Base-by-base conservation (phyloP, 176 grass and related monocot species). In the Olyra latifolia region DNA sequence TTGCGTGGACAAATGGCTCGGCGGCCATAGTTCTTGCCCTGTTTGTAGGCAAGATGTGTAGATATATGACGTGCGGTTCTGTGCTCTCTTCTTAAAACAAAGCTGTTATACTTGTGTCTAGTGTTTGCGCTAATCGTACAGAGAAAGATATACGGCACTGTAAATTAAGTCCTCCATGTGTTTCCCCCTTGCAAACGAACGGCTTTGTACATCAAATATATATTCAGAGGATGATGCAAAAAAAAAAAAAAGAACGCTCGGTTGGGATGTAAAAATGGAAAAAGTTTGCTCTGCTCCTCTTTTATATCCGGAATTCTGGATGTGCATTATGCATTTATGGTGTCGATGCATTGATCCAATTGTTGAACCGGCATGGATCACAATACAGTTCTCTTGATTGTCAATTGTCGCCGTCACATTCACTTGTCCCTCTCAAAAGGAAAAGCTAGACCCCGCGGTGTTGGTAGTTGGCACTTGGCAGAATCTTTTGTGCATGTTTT, bases 1-100 rank as follows among this genome's bases (percentile, higher is more conserved):
- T 59, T 97, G 93, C 10, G 85, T 97, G 58, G 93, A 97, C 80
- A 88, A 92, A 88, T 97, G 90, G 93, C 88, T 97, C 69, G 53
- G 66, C 70, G 79, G 83, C 58, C 90, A 90, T 73, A 80, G 82
- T 17, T 90, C 93, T 6, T 97, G 93, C 84, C 93, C 93, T 42
- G 90, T 97, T 39, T 96, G 88, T 72, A 88, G 93, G 75, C 90
- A 82, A 75, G 69, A 84, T 45, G 93, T 93, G 56, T 95, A 92
- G 74, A 69, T 69, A 55, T n/a, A 43, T 76, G 30, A 22, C 19
- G 7, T 76, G 20, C 9, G 1, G 10, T 30, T 64, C 7, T 43
- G 16, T n/a, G 68, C 52, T 68, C 4, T 46, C 46, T 22, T 67
- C 25, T 38, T 78, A 40, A 30, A 38, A 27, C 32, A 10, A 62